These are phyloP conservation scores for Emmonsiellopsis sp. DNA, from an alignment of 2,329 filamentous ascomycete species.

Conservation along the genomic window DNA sequence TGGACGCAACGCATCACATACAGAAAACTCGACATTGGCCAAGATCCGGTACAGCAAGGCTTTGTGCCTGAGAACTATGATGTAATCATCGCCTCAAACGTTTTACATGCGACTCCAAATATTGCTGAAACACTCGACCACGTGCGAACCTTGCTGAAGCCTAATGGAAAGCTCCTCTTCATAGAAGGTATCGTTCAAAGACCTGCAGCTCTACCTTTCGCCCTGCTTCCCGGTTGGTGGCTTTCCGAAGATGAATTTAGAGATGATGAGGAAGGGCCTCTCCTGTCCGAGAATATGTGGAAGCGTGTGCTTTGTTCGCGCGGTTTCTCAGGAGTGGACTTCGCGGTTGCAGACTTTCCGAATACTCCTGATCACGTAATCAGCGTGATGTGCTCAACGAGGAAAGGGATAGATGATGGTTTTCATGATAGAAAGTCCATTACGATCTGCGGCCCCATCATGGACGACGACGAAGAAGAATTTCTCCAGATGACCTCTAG, in stretches of 20 bases:
- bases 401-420: not conserved
- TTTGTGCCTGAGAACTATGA: constrained; percentile 25
- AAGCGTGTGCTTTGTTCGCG: constrained; percentile 1
- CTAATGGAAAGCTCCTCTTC: constrained; percentile 38
- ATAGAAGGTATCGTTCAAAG: constrained; percentile 25
- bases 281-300: not conserved
- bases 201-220: constrained; percentile 16
- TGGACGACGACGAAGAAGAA: not conserved
- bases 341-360: not conserved
- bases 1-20: constrained; percentile 21
- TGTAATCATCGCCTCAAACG: constrained; percentile 30
- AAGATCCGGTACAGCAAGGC: constrained; percentile 24
- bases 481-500: not conserved
- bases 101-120: constrained; percentile 30
- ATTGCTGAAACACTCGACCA: constrained; percentile 21
- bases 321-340: constrained; percentile 5
- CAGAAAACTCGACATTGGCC: constrained; percentile 22
- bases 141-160: constrained; percentile 27
- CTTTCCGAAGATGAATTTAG: constrained; percentile 15
- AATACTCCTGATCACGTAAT: not conserved
- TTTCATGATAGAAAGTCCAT: not conserved
- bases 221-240: constrained; percentile 26
- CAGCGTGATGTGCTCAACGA: not conserved
- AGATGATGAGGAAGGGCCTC: not conserved
- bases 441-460: not conserved